Percentiles rank a stretch among this genome's conserved stretches.
Conservation (phyloP, 176 grass and related monocot species). For the Oryza glaberrima region DNA sequence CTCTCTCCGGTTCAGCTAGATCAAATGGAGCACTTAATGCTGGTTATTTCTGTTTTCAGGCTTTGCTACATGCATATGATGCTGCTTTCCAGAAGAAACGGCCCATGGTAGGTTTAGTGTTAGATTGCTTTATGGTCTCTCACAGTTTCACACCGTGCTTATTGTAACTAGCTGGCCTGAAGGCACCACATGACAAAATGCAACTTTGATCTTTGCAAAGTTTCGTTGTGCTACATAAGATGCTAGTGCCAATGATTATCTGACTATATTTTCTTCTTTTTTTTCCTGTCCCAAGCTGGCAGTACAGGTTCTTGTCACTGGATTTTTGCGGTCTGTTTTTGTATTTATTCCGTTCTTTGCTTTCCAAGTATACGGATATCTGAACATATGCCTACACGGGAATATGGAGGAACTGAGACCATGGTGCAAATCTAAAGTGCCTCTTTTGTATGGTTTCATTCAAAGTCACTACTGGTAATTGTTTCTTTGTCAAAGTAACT, state of each 20-base stretch:
- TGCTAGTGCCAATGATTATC: constrained; percentile 4
- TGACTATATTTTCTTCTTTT: constrained; percentile 31
- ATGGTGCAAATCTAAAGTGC: constrained; percentile 81
- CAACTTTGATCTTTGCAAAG: not conserved
- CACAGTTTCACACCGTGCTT: not conserved
- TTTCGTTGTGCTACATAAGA: constrained; percentile 1
- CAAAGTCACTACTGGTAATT: constrained; percentile 94
- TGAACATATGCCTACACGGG: constrained; percentile 69
- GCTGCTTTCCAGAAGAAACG: constrained; percentile 65
- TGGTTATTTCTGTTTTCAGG: constrained; percentile 97
- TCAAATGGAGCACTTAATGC: constrained; percentile 97
- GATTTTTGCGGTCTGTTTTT: constrained; percentile 56
- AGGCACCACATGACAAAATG: not conserved
- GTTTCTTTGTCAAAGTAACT: constrained; percentile 25
- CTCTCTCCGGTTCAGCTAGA: constrained; percentile 90
- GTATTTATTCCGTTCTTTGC: constrained; percentile 79
- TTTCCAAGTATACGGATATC: constrained; percentile 94
- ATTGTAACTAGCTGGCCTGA: not conserved
- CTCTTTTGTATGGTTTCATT: constrained; percentile 87
- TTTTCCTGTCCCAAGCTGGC: constrained; percentile 64
- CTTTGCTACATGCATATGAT: constrained; percentile 72
- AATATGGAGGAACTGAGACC: constrained; percentile 57
- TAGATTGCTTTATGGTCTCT: constrained; percentile 1
- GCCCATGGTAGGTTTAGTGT: constrained; percentile 54
- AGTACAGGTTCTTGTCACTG: constrained; percentile 51